Conservation (phyloP, 2,329 filamentous ascomycete species). For the Penicillium sp. region DNA sequence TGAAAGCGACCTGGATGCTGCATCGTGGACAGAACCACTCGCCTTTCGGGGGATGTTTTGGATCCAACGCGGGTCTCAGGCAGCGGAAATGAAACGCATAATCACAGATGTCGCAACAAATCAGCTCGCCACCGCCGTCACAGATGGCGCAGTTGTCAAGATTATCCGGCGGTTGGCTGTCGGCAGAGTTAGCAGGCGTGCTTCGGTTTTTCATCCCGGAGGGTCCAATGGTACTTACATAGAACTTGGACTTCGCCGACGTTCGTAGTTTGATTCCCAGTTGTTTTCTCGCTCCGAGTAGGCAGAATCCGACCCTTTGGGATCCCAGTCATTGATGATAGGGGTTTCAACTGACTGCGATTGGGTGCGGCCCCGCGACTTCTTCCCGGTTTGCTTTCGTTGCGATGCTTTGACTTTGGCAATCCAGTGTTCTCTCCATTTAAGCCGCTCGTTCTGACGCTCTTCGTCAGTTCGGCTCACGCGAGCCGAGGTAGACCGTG, state of each 20-base stretch:
- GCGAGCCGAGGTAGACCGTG: too few relatives aligned
- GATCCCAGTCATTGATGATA: slow-evolving; percentile 9
- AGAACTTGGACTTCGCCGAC: slow-evolving; percentile 16
- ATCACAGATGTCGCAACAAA: slow-evolving; percentile 90
- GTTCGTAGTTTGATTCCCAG: slow-evolving; percentile 8
- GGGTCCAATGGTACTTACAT: slow-evolving; percentile 14
- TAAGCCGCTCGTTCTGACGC: too few relatives aligned
- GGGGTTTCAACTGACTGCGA: slow-evolving; percentile 16
- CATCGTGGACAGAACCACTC: slow-evolving; percentile 73
- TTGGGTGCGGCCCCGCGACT: slow-evolving; percentile 4
- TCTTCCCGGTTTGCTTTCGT: slow-evolving; percentile 1
- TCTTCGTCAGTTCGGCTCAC: too few relatives aligned
- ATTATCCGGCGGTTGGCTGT: slow-evolving; percentile 53
- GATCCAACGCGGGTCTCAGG: slow-evolving; percentile 70
- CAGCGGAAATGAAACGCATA: slow-evolving; percentile 87
- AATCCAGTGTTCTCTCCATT: background rate
- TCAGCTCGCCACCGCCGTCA: slow-evolving; percentile 71
- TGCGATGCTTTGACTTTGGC: background rate
- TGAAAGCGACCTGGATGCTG: slow-evolving; percentile 53
- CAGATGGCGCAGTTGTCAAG: slow-evolving; percentile 88
- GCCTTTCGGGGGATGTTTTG: slow-evolving; percentile 60
- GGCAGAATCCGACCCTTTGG: slow-evolving; percentile 9
- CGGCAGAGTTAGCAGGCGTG: slow-evolving; percentile 12
- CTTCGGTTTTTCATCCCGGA: background rate
- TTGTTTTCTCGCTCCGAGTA: slow-evolving; percentile 14